Evolutionary conservation across 164 flowering plant genomes (phyloP).

Genomic region (Piper longum): DNA sequence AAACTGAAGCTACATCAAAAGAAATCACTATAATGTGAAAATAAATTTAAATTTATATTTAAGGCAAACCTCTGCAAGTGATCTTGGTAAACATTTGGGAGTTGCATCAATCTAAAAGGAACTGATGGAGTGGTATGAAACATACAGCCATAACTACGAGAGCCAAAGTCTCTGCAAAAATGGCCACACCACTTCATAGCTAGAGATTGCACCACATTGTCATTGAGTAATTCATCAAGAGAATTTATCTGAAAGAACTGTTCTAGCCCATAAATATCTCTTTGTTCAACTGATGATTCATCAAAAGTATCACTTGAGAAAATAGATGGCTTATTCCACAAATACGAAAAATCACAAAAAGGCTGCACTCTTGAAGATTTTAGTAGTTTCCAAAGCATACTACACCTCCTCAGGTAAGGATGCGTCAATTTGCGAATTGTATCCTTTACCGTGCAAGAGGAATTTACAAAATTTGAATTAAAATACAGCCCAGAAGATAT

Average conservation of each 20-base stretch:
- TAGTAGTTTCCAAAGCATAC: constrained; percentile 62
- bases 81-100: constrained; percentile 82
- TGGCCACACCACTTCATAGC: constrained; percentile 52
- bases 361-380: constrained; percentile 33
- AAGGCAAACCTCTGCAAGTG: constrained; percentile 64
- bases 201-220: constrained; percentile 25
- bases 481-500: constrained; percentile 32
- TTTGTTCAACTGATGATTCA: constrained; percentile 18
- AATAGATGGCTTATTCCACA: constrained; percentile 17
- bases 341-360: constrained; percentile 24
- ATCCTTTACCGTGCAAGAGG: constrained; percentile 32
- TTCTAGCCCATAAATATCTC: constrained; percentile 43
- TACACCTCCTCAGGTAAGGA: constrained; percentile 82
- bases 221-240: constrained; percentile 42
- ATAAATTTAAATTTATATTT: neutral
- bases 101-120: constrained; percentile 64
- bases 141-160: constrained; percentile 10
- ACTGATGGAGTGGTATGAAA: constrained; percentile 49
- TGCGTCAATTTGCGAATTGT: constrained; percentile 43
- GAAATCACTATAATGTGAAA: too few relatives aligned
- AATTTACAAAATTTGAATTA: constrained; percentile 40
- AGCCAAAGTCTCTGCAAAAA: constrained; percentile 30
- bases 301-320: constrained; percentile 10
- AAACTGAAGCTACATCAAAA: too few relatives aligned
- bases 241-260: constrained; percentile 55